Evolutionary conservation across 345 rosid genomes (phyloP), one percentile per base, ranked within the genome.

Genomic region (Populus nigra): DNA sequence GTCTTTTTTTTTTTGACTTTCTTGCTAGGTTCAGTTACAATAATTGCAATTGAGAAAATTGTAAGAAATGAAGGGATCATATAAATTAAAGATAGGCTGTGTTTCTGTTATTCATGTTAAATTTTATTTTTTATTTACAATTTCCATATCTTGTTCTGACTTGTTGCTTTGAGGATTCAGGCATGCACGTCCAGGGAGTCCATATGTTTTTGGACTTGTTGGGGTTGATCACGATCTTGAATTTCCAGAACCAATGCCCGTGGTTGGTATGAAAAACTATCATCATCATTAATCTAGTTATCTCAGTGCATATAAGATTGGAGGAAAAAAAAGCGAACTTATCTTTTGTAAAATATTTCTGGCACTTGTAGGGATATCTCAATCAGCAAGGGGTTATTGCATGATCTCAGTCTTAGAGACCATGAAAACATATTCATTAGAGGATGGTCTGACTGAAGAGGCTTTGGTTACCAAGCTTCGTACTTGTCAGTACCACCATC

Each of bases 101-200:
- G 61, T 38, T 31, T 17, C 20, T 36, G 17, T 22, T 69, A 36
- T n/a, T 69, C 53, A 9, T 13, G 22, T 50, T 17, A n/a, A 62
- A 62, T 22, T 33, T 68, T 10, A 13, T 68, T 33, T 49, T 20
- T 16, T 15, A 43, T 50, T 8, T 9, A 27, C 6, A 47, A 70
- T 61, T 77, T 75, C 49, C 62, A 61, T 68, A 62, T 73, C 65
- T 71, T 73, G 74, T 69, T 81, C 85, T 88, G 86, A 91, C 87
- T 69, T 88, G 73, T 79, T 73, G 55, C 76, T 83, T 76, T 79
- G 80, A 77, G 76, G 71, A 78, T 85, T 55, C 84, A 96, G 99
- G 93, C 99, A 96, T 91, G 96, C 99, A 75, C 98, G 91, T 90
- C 98, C 99, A 39, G 99, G 99, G 75, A 96, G 93, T 88, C 99